A percentile compares a stretch with the other conserved stretches of the same genome.
phyloP scores from a whole-genome alignment of 768 basidiomycete genomes.

The Pleurotus pulmonarius region DNA sequence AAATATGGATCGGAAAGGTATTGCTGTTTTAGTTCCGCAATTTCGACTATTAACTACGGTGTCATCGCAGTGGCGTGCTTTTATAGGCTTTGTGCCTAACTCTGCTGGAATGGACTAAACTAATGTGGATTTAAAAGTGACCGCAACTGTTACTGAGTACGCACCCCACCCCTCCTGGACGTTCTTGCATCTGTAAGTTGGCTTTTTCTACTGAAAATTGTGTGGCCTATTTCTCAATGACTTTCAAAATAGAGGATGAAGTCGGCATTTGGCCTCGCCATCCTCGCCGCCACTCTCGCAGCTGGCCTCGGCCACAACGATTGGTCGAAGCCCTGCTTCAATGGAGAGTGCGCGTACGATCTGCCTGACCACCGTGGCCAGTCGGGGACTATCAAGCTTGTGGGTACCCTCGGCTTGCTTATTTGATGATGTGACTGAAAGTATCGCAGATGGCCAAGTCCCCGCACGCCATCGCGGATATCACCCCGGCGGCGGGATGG shows the following conservation, averaged over 20 bases:
- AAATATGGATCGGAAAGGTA: no score
- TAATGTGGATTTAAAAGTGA: no score
- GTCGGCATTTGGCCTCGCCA: constrained; percentile 1
- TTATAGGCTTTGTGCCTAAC: no score
- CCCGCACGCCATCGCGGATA: constrained; percentile 1
- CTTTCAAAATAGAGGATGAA: neutral
- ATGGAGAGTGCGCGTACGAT: constrained; percentile 20
- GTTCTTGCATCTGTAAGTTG: no score
- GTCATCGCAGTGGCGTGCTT: no score
- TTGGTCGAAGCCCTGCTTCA: constrained; percentile 20
- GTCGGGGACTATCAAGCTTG: constrained; percentile 14
- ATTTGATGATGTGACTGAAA: neutral
- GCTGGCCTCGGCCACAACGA: constrained; percentile 12
- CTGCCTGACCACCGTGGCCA: constrained; percentile 8
- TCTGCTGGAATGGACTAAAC: no score
- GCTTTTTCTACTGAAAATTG: no score
- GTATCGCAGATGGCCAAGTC: neutral
- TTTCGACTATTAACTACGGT: no score
- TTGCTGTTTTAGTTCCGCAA: no score
- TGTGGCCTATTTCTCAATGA: no score
- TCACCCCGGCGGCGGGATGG: constrained; percentile 5
- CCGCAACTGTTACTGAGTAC: no score
- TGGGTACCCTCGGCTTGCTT: constrained; percentile 4
- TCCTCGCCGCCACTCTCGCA: constrained; percentile 1
- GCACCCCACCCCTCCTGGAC: no score